Conservation (phyloP, 2,329 filamentous ascomycete species). For the Shiraia sp. region DNA sequence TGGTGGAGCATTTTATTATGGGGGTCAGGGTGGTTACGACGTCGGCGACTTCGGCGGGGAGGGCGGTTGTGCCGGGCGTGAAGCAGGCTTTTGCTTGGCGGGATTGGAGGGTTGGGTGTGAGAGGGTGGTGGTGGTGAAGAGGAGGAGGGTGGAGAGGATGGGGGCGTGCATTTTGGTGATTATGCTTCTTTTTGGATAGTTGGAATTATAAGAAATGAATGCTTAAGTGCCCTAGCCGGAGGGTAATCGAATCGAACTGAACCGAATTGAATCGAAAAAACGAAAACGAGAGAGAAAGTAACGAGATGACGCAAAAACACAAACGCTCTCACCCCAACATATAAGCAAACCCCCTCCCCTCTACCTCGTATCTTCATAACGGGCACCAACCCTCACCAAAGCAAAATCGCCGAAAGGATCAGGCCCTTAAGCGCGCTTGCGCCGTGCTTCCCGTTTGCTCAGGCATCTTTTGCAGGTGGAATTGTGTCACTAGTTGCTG, state of each 20-base stretch:
- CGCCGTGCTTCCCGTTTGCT: neutral
- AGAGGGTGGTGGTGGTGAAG: constrained; percentile 14
- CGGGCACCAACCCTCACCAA: too few species aligned
- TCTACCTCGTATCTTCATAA: too few species aligned
- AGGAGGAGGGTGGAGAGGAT: constrained; percentile 15
- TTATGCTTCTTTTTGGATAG: neutral
- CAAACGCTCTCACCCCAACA: too few species aligned
- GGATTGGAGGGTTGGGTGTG: constrained; percentile 9
- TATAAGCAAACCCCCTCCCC: too few species aligned
- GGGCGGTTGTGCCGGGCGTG: constrained; percentile 54
- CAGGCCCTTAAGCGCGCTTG: neutral
- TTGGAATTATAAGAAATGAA: neutral
- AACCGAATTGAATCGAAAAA: too few species aligned
- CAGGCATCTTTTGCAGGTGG: neutral
- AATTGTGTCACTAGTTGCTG: constrained; percentile 5
- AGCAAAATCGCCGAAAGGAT: neutral
- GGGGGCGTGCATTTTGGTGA: constrained; percentile 19
- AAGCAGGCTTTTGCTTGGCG: constrained; percentile 54
- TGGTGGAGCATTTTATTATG: constrained; percentile 55
- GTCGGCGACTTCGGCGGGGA: constrained; percentile 57
- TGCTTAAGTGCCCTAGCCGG: neutral
- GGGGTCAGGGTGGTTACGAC: constrained; percentile 49
- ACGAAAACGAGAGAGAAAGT: too few species aligned
- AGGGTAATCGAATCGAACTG: too few species aligned
- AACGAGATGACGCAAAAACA: too few species aligned